Conservation (phyloP, 2,329 filamentous ascomycete genomes). For the Botrytis fragariae region DNA sequence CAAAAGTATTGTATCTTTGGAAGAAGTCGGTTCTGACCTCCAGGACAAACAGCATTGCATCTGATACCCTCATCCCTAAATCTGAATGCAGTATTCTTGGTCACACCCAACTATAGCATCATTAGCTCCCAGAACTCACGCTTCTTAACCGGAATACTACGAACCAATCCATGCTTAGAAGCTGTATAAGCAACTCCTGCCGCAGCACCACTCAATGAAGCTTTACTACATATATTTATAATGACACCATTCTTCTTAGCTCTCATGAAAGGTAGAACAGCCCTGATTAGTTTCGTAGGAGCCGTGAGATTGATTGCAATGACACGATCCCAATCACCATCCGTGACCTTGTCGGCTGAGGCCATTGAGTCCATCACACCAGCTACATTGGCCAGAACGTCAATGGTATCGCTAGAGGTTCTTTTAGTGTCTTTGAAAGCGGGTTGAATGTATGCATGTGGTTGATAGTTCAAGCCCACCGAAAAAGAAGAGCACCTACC, state of each 20-base stretch:
- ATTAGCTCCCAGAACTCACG: background rate
- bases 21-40: conserved; percentile 30
- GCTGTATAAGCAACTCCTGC: conserved; percentile 47
- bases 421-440: background rate
- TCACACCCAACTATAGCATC: conserved; percentile 42
- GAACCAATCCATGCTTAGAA: conserved; percentile 44
- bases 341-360: conserved; percentile 42
- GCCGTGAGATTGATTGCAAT: conserved; percentile 45
- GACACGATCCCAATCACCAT: conserved; percentile 43
- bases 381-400: conserved; percentile 47
- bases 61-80: conserved; percentile 46
- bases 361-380: conserved; percentile 46
- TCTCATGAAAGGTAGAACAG: conserved; percentile 44
- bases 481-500: conserved; percentile 23
- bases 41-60: conserved; percentile 47
- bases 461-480: background rate
- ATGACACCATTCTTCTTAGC: conserved; percentile 43
- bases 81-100: conserved; percentile 48
- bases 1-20: background rate
- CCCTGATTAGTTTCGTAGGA: conserved; percentile 46
- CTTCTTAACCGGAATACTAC: background rate
- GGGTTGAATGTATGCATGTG: background rate
- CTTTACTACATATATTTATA: conserved; percentile 44
- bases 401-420: conserved; percentile 34
- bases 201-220: conserved; percentile 40